phyloP scores from a whole-genome alignment of 1,284 basidiomycete species.

The Phaffia rhodozyma region DNA sequence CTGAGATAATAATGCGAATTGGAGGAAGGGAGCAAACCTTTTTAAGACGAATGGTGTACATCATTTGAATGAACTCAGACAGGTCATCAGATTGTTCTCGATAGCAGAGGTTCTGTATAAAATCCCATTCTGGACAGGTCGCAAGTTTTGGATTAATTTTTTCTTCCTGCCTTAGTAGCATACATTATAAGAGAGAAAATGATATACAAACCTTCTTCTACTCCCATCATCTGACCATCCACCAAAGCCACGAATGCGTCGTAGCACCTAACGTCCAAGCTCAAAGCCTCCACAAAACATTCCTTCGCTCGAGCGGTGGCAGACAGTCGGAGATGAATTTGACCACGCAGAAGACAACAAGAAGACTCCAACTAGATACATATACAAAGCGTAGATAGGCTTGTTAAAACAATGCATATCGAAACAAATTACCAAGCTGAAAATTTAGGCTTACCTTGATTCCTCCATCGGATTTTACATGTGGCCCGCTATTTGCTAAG shows the following conservation, averaged over 20 bases:
- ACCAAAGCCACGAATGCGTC: conserved; percentile 88
- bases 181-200: background rate
- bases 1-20: background rate
- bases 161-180: background rate
- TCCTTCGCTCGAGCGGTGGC: conserved; percentile 78
- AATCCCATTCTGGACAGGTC: conserved; percentile 76
- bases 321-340: conserved; percentile 87
- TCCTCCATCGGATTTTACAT: conserved; percentile 70
- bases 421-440: background rate
- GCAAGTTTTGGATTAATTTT: conserved; percentile 13
- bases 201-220: conserved; percentile 59
- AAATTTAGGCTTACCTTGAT: conserved; percentile 50
- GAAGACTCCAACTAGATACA: conserved; percentile 69
- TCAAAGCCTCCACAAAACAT: conserved; percentile 87
- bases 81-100: conserved; percentile 64
- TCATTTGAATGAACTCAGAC: conserved; percentile 73
- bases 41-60: conserved; percentile 81
- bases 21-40: conserved; percentile 42
- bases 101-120: conserved; percentile 70
- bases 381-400: background rate
- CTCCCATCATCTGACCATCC: conserved; percentile 83
- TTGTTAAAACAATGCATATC: background rate
- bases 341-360: conserved; percentile 84
- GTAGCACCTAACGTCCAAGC: conserved; percentile 92
- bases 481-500: conserved; percentile 38